These are phyloP conservation scores for Backusella psychrophila DNA, from an alignment of 192 early-diverging fungal species.

Conservation along the genomic window DNA sequence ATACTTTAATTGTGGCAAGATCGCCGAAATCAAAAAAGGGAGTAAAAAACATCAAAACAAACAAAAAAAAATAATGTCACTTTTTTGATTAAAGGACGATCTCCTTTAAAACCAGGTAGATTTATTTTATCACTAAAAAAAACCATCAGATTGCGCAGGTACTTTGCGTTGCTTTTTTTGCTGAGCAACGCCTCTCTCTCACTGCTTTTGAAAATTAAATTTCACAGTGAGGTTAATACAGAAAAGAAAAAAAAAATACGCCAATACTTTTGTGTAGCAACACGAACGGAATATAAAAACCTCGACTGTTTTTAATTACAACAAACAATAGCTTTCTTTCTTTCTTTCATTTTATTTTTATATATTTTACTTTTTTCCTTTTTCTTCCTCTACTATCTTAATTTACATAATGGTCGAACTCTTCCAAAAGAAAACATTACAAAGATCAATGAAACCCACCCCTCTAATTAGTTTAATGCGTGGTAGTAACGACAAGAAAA, in stretches of 20 bases:
- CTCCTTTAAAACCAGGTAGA: not conserved
- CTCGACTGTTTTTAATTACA: not conserved
- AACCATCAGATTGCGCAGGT: not conserved
- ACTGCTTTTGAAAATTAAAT: not conserved
- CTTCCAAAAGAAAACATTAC: slow-evolving; percentile 1
- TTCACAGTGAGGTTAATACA: not conserved
- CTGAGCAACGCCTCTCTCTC: not conserved
- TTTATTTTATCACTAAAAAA: not conserved
- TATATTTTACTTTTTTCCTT: not conserved
- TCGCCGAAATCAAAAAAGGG: slow-evolving; percentile 2
- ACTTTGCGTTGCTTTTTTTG: not conserved
- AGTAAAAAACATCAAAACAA: not conserved
- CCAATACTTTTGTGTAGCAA: not conserved
- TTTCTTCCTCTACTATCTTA: not conserved
- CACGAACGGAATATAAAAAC: not conserved
- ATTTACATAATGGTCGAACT: not conserved
- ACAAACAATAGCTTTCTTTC: slow-evolving; percentile 3
- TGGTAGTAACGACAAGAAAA: not conserved
- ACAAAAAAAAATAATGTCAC: not conserved
- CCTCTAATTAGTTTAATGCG: not conserved
- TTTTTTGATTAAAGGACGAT: not conserved
- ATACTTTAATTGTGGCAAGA: not conserved
- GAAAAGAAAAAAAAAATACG: not conserved
- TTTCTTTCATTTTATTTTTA: not conserved
- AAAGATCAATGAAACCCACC: not conserved